phyloP scores from a whole-genome alignment of 2,329 filamentous ascomycete species.

The Helminthosporium solani region DNA sequence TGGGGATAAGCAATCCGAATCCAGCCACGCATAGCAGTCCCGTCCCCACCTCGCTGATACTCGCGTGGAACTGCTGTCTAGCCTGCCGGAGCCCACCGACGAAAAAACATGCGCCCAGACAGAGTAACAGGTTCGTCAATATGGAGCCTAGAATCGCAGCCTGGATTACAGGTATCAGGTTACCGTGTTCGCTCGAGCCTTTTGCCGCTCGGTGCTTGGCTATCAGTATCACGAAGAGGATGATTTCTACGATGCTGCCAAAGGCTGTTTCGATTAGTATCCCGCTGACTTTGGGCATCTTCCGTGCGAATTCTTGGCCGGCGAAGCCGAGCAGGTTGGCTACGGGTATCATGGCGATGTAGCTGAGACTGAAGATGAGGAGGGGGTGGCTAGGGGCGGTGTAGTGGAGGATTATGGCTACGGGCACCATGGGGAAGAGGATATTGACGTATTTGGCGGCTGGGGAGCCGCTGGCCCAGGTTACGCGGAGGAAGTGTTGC shows the following conservation, averaged over 20 bases:
- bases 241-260: conserved; percentile 76
- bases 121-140: conserved; percentile 76
- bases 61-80: conserved; percentile 71
- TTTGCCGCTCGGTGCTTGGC: conserved; percentile 44
- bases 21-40: conserved; percentile 76
- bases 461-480: conserved; percentile 63
- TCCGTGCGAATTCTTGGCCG: conserved; percentile 69
- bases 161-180: conserved; percentile 66
- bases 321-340: conserved; percentile 76
- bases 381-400: conserved; percentile 57
- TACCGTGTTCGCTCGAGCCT: conserved; percentile 49
- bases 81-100: conserved; percentile 69
- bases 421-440: conserved; percentile 73
- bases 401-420: conserved; percentile 63
- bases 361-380: conserved; percentile 67
- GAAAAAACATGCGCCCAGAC: conserved; percentile 78
- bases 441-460: conserved; percentile 68
- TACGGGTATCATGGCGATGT: conserved; percentile 75
- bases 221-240: conserved; percentile 78
- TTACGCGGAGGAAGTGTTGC: conserved; percentile 62
- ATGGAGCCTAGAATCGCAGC: conserved; percentile 84
- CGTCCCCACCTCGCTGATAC: conserved; percentile 76
- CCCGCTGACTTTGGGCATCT: conserved; percentile 71
- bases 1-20: conserved; percentile 47
- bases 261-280: conserved; percentile 61